Evolutionary conservation across 768 basidiomycete species (phyloP).

Genomic region (Psilocybe cubensis): DNA sequence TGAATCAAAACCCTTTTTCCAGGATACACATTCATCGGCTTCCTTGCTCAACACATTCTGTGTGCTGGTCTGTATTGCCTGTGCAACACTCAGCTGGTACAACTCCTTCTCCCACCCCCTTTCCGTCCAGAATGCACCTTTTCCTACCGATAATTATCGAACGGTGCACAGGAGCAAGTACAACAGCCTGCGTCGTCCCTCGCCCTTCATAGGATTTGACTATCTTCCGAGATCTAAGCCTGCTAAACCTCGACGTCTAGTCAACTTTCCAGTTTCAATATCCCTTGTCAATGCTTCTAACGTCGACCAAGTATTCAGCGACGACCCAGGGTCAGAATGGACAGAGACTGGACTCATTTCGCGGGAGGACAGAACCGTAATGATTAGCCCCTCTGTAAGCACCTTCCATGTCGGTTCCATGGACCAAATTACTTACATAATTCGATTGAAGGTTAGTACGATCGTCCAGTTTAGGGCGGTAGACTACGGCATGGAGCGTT

Average conservation of each 20-base stretch:
- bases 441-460: slow-evolving; percentile 22
- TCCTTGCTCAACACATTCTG: too few relatives aligned
- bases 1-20: too few relatives aligned
- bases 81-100: background rate
- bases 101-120: background rate
- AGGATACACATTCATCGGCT: too few relatives aligned
- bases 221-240: slow-evolving; percentile 20
- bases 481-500: slow-evolving; percentile 23
- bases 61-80: background rate
- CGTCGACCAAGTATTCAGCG: slow-evolving; percentile 1
- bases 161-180: background rate
- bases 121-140: too few relatives aligned
- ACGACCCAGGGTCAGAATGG: slow-evolving; percentile 13
- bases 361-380: slow-evolving; percentile 18
- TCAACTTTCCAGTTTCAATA: slow-evolving; percentile 16
- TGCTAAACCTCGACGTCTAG: slow-evolving; percentile 13
- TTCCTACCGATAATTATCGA: background rate
- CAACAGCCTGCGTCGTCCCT: slow-evolving; percentile 24
- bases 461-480: slow-evolving; percentile 24
- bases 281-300: slow-evolving; percentile 13
- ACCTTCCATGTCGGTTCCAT: background rate
- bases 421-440: background rate
- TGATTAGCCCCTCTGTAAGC: slow-evolving; percentile 14
- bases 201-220: slow-evolving; percentile 31
- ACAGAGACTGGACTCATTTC: slow-evolving; percentile 18